Base-by-base conservation (phyloP, 495 filamentous ascomycete species). In the Neurospora sp. region DNA sequence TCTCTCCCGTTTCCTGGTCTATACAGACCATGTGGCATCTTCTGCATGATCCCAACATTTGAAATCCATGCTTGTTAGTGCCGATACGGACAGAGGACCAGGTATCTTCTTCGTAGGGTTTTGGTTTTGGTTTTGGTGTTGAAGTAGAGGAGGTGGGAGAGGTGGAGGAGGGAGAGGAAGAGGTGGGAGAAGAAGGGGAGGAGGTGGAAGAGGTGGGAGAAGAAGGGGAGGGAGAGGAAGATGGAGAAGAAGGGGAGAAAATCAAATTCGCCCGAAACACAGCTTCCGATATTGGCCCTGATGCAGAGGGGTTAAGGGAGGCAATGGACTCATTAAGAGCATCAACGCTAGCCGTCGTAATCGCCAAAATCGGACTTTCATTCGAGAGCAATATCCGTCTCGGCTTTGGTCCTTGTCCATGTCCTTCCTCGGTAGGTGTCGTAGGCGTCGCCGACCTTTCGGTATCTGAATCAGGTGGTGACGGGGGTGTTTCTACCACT, bases 21-120 rank as follows among this genome's bases (percentile, higher is more conserved):
- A 98, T 88, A 79, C 95, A 98, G 14, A 99, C 91, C 93, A 99
- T 97, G 77, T 97, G 94, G 74, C 96, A 99, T 18, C 96, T 83
- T 42, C 94, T 87, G 77, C 96, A 99, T 23, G 90, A 87, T 0
- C 93, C 94, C 5, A 98, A 83, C 73, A 94, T 88, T 76, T 92
- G 85, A 71, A 93, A 91, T 4, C n/a, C n/a, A n/a, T n/a, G n/a
- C n/a, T 83, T 76, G 39, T 39, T 16, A 88, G 88, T n/a, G n/a
- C n/a, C n/a, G 46, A 91, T 87, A 41, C 80, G 80, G 16, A 89
- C 39, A 18, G 71, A 82, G 27, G 79, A 79, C 90, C 89, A 91
- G 18, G 81, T 72, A 77, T 91, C 90, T 78, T 91, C 90, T 8
- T 77, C 78, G 71, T 88, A 88, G 8, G 84, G 78, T 7, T 35